Evolutionary conservation across 495 filamentous ascomycete species (phyloP).

Genomic region (Penicillium herquei): DNA sequence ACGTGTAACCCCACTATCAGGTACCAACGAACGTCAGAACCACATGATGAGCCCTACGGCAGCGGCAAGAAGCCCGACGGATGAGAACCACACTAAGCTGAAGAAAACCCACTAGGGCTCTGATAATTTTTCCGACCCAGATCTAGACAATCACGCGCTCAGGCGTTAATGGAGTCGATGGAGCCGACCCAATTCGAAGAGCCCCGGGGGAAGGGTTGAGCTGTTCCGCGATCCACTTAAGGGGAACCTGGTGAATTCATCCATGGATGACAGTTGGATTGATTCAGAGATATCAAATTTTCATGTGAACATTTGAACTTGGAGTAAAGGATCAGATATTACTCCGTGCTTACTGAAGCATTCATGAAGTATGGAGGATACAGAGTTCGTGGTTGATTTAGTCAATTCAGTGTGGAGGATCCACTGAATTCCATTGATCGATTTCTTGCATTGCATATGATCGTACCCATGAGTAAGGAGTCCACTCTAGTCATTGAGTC

Average conservation of each 20-base stretch:
- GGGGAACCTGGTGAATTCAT: background rate
- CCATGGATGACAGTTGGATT: background rate
- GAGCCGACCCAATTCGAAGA: conserved; percentile 6
- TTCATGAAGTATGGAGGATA: too few species aligned
- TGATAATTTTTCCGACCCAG: conserved; percentile 1
- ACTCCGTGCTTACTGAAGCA: too few species aligned
- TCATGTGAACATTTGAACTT: background rate
- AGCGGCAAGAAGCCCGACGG: background rate
- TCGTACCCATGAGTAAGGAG: background rate
- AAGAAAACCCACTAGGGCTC: background rate
- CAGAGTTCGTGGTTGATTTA: too few species aligned
- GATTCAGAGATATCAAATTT: background rate
- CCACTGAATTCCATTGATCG: too few species aligned
- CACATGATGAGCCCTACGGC: too few species aligned
- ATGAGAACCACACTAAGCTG: background rate
- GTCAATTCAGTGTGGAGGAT: too few species aligned
- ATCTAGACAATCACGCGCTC: background rate
- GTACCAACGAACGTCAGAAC: too few species aligned
- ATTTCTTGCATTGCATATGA: too few species aligned
- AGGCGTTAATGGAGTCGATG: conserved; percentile 1
- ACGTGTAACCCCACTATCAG: too few species aligned
- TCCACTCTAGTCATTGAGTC: background rate
- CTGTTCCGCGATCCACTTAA: background rate
- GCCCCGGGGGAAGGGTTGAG: background rate
- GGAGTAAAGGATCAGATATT: too few species aligned